Percentiles rank a stretch among this genome's conserved stretches.
Conservation (phyloP, 192 early-diverging fungal species). For the Anaeromyces robustus region DNA sequence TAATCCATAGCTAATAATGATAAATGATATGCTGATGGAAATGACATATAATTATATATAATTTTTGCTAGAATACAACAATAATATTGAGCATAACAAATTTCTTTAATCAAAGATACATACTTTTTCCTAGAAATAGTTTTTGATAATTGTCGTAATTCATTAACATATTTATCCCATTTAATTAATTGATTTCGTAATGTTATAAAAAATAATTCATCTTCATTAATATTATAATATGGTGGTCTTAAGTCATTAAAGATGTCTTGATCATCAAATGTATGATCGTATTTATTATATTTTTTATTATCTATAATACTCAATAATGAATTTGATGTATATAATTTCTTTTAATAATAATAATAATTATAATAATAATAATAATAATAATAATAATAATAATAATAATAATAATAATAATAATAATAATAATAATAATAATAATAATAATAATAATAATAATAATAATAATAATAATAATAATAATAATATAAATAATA, state of each 20-base stretch:
- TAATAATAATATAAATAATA: no score
- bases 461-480: no score
- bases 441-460: no score
- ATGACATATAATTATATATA: background rate
- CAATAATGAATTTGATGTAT: background rate
- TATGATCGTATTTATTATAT: background rate
- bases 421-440: no score
- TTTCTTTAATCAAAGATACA: background rate
- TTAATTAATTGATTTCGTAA: background rate
- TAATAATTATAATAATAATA: no score
- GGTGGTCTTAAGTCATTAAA: background rate
- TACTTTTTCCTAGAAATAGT: background rate
- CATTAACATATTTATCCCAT: background rate
- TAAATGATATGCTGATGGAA: background rate
- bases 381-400: no score
- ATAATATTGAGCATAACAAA: background rate
- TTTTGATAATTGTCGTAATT: background rate
- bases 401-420: no score
- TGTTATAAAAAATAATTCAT: background rate
- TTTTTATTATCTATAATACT: background rate
- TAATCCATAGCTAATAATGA: background rate
- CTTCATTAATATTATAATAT: background rate
- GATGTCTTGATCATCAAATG: background rate
- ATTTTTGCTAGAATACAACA: background rate
- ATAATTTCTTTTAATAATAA: no score